A percentile compares a stretch with the other conserved stretches of the same genome.
Conservation (phyloP, 1,284 basidiomycete species). For the Irpex sp. region DNA sequence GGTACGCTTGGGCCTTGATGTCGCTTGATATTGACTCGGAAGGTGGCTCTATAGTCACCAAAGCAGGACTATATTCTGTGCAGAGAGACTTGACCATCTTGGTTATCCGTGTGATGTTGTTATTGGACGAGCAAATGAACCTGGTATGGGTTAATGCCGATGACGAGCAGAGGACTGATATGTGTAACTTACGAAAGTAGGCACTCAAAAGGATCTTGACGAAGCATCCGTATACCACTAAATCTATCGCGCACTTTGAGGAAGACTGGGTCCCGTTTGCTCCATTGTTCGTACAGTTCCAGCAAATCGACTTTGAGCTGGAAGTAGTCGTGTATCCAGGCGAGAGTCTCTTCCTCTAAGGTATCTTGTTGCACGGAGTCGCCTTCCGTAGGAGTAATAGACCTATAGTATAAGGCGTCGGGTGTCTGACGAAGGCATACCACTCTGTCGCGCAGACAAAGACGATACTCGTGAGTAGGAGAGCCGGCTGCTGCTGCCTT, state of each 20-base stretch:
- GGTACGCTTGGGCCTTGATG: conserved; percentile 45
- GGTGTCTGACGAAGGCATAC: conserved; percentile 77
- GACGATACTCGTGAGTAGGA: conserved; percentile 60
- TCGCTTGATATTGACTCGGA: conserved; percentile 15
- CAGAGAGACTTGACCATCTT: conserved; percentile 83
- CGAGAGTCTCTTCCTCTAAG: conserved; percentile 59
- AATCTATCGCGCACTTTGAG: conserved; percentile 59
- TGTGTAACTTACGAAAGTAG: conserved; percentile 75
- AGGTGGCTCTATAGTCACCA: conserved; percentile 51
- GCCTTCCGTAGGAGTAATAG: conserved; percentile 43
- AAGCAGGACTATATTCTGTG: conserved; percentile 63
- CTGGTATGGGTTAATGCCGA: conserved; percentile 36
- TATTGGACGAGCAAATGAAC: conserved; percentile 98
- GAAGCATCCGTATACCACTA: conserved; percentile 69
- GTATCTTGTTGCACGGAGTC: conserved; percentile 31
- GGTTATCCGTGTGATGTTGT: conserved; percentile 91
- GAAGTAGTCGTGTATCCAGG: conserved; percentile 88
- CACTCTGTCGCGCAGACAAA: conserved; percentile 77
- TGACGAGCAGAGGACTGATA: conserved; percentile 7
- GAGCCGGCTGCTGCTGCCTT: conserved; percentile 9
- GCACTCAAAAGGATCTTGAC: conserved; percentile 97
- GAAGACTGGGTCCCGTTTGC: conserved; percentile 73
- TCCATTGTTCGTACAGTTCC: conserved; percentile 82
- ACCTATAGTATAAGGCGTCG: conserved; percentile 68
- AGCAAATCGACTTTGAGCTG: conserved; percentile 78